phyloP scores from a whole-genome alignment of 164 flowering plant genomes.

The Annona squamosa region DNA sequence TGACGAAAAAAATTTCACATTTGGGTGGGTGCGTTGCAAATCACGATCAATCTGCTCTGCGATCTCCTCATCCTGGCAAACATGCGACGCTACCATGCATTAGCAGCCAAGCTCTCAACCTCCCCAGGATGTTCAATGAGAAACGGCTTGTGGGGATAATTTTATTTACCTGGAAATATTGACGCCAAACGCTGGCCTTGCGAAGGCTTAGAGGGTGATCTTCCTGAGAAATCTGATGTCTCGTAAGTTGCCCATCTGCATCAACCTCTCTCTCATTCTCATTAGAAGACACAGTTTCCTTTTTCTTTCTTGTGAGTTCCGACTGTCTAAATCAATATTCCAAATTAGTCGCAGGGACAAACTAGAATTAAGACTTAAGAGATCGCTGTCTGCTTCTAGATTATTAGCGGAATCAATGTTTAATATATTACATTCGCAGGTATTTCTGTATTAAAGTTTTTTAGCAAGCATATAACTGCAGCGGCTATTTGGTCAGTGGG shows the following conservation, averaged over 20 bases:
- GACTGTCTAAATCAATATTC: conserved; percentile 11
- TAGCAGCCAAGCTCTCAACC: neutral
- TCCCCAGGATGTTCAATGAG: neutral
- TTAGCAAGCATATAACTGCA: no score
- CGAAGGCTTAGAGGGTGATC: conserved; percentile 15
- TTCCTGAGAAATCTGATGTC: conserved; percentile 8
- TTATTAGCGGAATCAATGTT: no score
- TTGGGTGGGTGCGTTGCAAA: conserved; percentile 15
- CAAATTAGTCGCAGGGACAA: neutral
- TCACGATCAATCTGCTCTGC: conserved; percentile 15
- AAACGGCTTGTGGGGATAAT: neutral
- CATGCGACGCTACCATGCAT: neutral
- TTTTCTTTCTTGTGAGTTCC: conserved; percentile 8
- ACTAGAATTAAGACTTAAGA: neutral
- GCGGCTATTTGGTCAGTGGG: no score
- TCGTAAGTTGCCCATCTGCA: conserved; percentile 8
- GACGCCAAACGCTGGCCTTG: conserved; percentile 13
- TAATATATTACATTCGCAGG: no score
- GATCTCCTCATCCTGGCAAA: conserved; percentile 11
- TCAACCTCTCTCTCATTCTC: neutral
- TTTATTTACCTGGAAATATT: conserved; percentile 16
- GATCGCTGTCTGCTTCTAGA: no score
- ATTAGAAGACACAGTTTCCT: conserved; percentile 1
- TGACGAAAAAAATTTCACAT: conserved; percentile 11
- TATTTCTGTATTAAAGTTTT: no score